A percentile compares a stretch with the other conserved stretches of the same genome.
These are phyloP conservation scores for Mycosphaerella sp. DNA, from an alignment of 2,329 filamentous ascomycete species.

Conservation along the genomic window DNA sequence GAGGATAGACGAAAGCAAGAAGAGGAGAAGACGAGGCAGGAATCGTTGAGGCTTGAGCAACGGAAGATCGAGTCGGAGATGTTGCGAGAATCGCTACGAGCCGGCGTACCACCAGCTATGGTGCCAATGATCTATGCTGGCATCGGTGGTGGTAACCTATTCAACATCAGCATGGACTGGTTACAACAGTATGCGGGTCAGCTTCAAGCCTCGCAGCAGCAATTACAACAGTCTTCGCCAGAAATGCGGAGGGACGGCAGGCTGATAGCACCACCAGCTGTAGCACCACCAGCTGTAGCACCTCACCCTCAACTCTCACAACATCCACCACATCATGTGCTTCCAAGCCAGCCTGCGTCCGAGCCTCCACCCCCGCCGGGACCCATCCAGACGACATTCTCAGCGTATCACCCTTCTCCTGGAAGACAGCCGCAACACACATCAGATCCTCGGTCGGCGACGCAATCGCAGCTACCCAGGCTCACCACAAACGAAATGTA, in stretches of 20 bases:
- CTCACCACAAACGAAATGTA: slow-evolving; percentile 49
- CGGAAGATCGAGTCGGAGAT: slow-evolving; percentile 49
- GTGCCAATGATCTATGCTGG: slow-evolving; percentile 51
- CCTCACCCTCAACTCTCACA: slow-evolving; percentile 22
- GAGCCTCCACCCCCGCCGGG: slow-evolving; percentile 29
- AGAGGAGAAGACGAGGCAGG: slow-evolving; percentile 49
- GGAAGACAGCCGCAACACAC: slow-evolving; percentile 25
- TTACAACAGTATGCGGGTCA: slow-evolving; percentile 46
- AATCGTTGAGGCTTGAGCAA: slow-evolving; percentile 45
- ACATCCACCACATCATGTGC: slow-evolving; percentile 27
- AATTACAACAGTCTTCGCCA: slow-evolving; percentile 34
- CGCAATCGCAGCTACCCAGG: slow-evolving; percentile 44
- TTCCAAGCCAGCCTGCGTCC: slow-evolving; percentile 36
- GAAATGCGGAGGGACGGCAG: slow-evolving; percentile 38
- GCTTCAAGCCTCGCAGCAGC: slow-evolving; percentile 35
- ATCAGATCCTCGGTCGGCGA: slow-evolving; percentile 41
- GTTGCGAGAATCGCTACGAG: slow-evolving; percentile 47
- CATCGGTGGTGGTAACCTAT: slow-evolving; percentile 44
- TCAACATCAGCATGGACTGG: slow-evolving; percentile 45
- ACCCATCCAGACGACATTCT: slow-evolving; percentile 36
- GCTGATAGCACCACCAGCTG: slow-evolving; percentile 36
- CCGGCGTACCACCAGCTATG: slow-evolving; percentile 46
- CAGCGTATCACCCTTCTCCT: slow-evolving; percentile 32
- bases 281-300: slow-evolving; percentile 29
- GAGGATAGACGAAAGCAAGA: slow-evolving; percentile 50